These are phyloP conservation scores for Diddensiella transvaalensis DNA, from an alignment of 805 yeast genomes.

Conservation along the genomic window DNA sequence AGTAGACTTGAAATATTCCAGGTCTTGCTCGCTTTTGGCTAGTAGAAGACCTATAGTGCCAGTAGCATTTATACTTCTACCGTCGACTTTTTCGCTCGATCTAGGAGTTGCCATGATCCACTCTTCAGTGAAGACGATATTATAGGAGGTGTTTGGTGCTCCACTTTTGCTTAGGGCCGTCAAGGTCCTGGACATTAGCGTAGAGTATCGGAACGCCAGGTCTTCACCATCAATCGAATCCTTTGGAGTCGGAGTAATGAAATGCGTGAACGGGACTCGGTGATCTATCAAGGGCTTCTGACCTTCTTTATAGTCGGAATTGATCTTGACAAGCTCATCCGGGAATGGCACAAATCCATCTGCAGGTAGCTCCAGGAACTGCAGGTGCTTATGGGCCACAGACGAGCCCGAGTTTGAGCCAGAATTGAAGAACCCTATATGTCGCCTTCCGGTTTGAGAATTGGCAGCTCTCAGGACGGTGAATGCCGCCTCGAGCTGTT, in stretches of 20 bases:
- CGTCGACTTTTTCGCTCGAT: conserved; percentile 41
- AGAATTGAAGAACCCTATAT: conserved; percentile 83
- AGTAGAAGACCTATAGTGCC: conserved; percentile 77
- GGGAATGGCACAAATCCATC: conserved; percentile 41
- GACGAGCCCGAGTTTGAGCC: conserved; percentile 93
- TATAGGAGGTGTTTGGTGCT: conserved; percentile 55
- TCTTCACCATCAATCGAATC: conserved; percentile 49
- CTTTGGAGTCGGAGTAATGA: conserved; percentile 58
- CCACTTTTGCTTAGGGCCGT: conserved; percentile 51
- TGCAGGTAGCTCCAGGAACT: conserved; percentile 69
- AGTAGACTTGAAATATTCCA: conserved; percentile 45
- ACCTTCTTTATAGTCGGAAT: conserved; percentile 26
- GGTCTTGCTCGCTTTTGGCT: conserved; percentile 59
- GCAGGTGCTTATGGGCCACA: conserved; percentile 89
- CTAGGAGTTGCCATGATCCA: conserved; percentile 88
- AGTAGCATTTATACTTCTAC: conserved; percentile 69
- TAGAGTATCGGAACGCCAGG: conserved; percentile 65
- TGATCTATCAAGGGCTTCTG: conserved; percentile 59
- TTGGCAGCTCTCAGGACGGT: conserved; percentile 51
- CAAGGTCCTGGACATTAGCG: conserved; percentile 66
- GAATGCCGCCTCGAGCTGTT: conserved; percentile 62
- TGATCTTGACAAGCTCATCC: conserved; percentile 17
- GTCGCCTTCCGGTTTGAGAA: conserved; percentile 41
- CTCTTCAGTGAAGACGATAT: conserved; percentile 72
- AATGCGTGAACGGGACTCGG: conserved; percentile 78